Conservation (phyloP, 2,329 filamentous ascomycete genomes). For the Dactylonectria estremocensis region DNA sequence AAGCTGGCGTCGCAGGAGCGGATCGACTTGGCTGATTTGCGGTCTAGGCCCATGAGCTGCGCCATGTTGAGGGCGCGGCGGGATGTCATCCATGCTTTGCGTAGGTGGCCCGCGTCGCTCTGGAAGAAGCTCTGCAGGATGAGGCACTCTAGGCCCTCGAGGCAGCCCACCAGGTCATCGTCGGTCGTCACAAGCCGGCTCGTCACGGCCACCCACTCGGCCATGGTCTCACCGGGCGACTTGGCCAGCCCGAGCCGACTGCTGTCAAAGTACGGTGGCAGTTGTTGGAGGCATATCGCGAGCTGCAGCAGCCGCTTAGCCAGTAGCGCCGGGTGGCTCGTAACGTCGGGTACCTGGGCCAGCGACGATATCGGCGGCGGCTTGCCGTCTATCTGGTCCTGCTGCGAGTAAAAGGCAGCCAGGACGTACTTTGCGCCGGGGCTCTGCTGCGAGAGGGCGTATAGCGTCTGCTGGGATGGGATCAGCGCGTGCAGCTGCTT, state of each 20-base stretch:
- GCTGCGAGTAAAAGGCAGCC: conserved; percentile 46
- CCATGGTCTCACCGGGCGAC: conserved; percentile 39
- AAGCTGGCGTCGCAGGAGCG: conserved; percentile 56
- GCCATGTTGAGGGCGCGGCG: conserved; percentile 66
- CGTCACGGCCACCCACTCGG: conserved; percentile 52
- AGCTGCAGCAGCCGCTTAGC: conserved; percentile 64
- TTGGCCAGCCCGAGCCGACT: conserved; percentile 45
- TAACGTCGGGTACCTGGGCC: conserved; percentile 54
- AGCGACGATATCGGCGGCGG: conserved; percentile 49
- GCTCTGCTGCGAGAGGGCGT: conserved; percentile 44
- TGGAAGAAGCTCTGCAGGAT: conserved; percentile 65
- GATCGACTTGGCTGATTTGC: conserved; percentile 51
- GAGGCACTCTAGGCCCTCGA: conserved; percentile 69
- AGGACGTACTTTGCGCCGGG: conserved; percentile 47
- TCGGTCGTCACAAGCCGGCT: conserved; percentile 62
- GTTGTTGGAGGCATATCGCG: conserved; percentile 62
- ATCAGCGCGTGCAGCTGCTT: conserved; percentile 42
- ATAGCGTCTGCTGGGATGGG: conserved; percentile 40
- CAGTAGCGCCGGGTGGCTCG: conserved; percentile 63
- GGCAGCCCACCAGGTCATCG: conserved; percentile 65
- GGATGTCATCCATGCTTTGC: conserved; percentile 67
- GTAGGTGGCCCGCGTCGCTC: conserved; percentile 67
- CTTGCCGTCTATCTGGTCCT: conserved; percentile 52
- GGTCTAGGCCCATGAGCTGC: conserved; percentile 66
- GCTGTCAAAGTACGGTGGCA: conserved; percentile 53